Percentiles rank a stretch among this genome's conserved stretches.
Evolutionary conservation across 73 alveolate genomes (phyloP).

Genomic region (Uronychia setigera): DNA sequence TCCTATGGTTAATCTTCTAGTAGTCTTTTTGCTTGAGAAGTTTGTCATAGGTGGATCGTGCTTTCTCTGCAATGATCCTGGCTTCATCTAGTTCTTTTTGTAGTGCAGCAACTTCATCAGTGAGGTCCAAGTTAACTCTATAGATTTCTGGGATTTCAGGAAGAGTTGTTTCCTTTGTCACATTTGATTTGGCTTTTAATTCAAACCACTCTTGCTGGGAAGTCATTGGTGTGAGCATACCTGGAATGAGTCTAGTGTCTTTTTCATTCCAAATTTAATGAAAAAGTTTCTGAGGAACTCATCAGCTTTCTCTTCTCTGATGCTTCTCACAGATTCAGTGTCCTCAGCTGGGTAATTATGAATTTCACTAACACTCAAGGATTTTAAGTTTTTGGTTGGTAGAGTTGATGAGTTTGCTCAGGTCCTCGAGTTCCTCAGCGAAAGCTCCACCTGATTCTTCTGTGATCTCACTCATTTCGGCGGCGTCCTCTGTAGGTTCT

Average conservation of each 20-base stretch:
- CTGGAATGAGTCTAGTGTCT: constrained; percentile 96
- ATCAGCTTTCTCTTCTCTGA: constrained; percentile 93
- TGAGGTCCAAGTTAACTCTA: constrained; percentile 93
- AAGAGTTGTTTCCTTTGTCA: constrained; percentile 85
- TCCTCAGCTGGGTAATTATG: constrained; percentile 16
- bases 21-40: constrained; percentile 98
- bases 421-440: constrained; percentile 48
- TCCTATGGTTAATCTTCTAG: constrained; percentile 98
- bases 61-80: constrained; percentile 87
- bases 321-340: constrained; percentile 32
- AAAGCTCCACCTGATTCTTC: constrained; percentile 34
- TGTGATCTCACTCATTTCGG: constrained; percentile 5
- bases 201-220: constrained; percentile 97
- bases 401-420: constrained; percentile 30
- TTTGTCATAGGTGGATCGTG: constrained; percentile 96
- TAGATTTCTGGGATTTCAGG: constrained; percentile 98
- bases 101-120: constrained; percentile 92
- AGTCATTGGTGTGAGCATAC: too few relatives aligned
- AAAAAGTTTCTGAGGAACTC: constrained; percentile 99
- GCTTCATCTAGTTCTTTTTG: constrained; percentile 95
- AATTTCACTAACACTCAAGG: constrained; percentile 9
- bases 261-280: constrained; percentile 94
- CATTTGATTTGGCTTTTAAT: constrained; percentile 92
- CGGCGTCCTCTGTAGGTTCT: constrained; percentile 53
- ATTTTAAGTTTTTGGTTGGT: constrained; percentile 43